These are phyloP conservation scores for Tetracladium marchalianum DNA, from an alignment of 495 filamentous ascomycete species.

Conservation along the genomic window DNA sequence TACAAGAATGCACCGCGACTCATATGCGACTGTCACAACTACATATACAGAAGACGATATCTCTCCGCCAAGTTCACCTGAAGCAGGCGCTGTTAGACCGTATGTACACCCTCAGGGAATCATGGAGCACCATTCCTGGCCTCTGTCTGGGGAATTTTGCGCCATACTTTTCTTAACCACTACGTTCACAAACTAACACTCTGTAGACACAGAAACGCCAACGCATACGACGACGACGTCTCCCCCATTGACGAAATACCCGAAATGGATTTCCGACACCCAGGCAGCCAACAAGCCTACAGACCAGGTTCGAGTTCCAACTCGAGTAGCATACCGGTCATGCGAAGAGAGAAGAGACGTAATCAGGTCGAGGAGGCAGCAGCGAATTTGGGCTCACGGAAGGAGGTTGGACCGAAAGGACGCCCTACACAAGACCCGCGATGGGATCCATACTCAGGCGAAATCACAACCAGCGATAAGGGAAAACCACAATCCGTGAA, in stretches of 20 bases:
- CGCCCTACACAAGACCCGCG: conserved; percentile 14
- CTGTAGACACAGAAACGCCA: conserved; percentile 10
- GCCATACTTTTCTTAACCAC: too few species aligned
- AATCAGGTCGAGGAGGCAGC: conserved; percentile 11
- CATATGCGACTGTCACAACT: conserved; percentile 1
- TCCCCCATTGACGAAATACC: conserved; percentile 42
- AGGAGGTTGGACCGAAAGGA: conserved; percentile 6
- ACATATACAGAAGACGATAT: conserved; percentile 16
- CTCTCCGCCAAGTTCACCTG: conserved; percentile 20
- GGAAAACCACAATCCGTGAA: conserved; percentile 37
- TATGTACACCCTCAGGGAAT: conserved; percentile 5
- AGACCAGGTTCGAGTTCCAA: conserved; percentile 14
- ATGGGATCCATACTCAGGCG: conserved; percentile 42
- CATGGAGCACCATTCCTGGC: neutral
- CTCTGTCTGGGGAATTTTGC: too few species aligned
- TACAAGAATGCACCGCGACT: conserved; percentile 6
- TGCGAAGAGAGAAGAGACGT: conserved; percentile 33
- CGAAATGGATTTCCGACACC: conserved; percentile 19
- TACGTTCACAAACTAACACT: neutral
- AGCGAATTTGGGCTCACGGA: conserved; percentile 9
- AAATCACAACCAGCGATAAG: conserved; percentile 31
- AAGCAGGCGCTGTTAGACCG: conserved; percentile 2
- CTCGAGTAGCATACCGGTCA: conserved; percentile 35
- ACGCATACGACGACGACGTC: conserved; percentile 27
- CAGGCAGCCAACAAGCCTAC: conserved; percentile 3